Percentiles rank a stretch among this genome's conserved stretches.
Evolutionary conservation across 192 early-diverging fungal species (phyloP).

Genomic region (Spizellomyces punctatus): DNA sequence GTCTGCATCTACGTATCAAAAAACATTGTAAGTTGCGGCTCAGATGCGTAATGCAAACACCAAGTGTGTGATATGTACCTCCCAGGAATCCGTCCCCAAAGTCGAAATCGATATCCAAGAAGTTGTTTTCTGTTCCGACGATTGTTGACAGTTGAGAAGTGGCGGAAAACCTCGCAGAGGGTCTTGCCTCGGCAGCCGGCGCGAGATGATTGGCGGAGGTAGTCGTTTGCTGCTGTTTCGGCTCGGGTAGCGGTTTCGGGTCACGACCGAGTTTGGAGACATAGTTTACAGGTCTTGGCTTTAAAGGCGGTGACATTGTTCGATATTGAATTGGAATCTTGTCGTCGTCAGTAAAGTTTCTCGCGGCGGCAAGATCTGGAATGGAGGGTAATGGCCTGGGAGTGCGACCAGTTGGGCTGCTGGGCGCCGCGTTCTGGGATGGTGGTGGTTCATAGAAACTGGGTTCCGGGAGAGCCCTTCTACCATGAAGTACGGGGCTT

Average conservation of each 20-base stretch:
- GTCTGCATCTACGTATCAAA: not conserved
- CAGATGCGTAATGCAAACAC: not conserved
- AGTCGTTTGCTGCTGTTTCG: not conserved
- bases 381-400: slow-evolving; percentile 19
- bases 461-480: not conserved
- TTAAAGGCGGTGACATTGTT: slow-evolving; percentile 27
- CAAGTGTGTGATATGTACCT: not conserved
- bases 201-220: not conserved
- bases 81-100: slow-evolving; percentile 19
- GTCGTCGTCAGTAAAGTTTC: not conserved
- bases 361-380: slow-evolving; percentile 2
- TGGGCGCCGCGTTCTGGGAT: not conserved
- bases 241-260: slow-evolving; percentile 13
- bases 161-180: slow-evolving; percentile 7
- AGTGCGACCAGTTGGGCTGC: not conserved
- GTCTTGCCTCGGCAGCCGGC: not conserved
- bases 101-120: slow-evolving; percentile 27
- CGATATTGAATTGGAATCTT: slow-evolving; percentile 27
- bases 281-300: slow-evolving; percentile 26
- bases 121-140: slow-evolving; percentile 21
- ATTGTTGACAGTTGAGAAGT: slow-evolving; percentile 29
- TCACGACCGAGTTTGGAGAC: slow-evolving; percentile 11
- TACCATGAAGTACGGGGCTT: slow-evolving; percentile 20
- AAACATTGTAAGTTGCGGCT: not conserved
- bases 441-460: slow-evolving; percentile 13